Base-by-base conservation (phyloP, 441 rosid species). In the Mallotus japonicus region DNA sequence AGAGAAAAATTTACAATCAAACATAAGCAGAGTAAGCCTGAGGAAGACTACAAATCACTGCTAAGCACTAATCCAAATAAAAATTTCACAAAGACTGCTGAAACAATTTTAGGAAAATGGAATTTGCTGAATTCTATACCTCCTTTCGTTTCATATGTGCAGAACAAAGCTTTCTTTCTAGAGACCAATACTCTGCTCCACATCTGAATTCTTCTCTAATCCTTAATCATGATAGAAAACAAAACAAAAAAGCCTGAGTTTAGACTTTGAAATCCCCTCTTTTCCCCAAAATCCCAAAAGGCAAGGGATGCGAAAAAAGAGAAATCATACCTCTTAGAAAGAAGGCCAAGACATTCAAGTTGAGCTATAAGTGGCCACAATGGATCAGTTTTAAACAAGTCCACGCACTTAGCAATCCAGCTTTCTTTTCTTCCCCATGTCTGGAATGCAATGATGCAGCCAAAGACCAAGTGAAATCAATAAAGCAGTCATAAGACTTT, bases 171-270 rank as follows among this genome's bases (percentile, higher is more conserved):
- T 84, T 87, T 87, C 99, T 87, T 82, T 95, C 97, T 72, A 95
- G 77, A 71, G 87, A 82, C 99, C 97, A 94, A 71, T 88, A 94
- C 83, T 89, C 99, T 68, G 83, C 84, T 67, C 97, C 99, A 28
- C 65, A 73, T 67, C 71, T 81, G 70, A 92, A 78, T 83, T 95
- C 97, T 78, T 88, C 87, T 28, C 55, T 78, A 74, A 92, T 86
- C 83, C 97, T 94, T 79, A 70, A 76, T 55, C 75, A 78, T 74
- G 34, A 58, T 24, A 65, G 32, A 72, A 75, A 68, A 64, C 12
- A 49, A 64, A 20, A 32, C 44, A 59, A 78, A 60, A 22, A 16
- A 13, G 58, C 54, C 62, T 58, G 12, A 54, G 53, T 19, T 79
- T 56, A 65, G 62, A 50, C 19, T 62, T 62, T 6, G 65, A 44